These are phyloP conservation scores for Oryza coarctata DNA, from an alignment of 176 grass and related monocot species.

Conservation along the genomic window DNA sequence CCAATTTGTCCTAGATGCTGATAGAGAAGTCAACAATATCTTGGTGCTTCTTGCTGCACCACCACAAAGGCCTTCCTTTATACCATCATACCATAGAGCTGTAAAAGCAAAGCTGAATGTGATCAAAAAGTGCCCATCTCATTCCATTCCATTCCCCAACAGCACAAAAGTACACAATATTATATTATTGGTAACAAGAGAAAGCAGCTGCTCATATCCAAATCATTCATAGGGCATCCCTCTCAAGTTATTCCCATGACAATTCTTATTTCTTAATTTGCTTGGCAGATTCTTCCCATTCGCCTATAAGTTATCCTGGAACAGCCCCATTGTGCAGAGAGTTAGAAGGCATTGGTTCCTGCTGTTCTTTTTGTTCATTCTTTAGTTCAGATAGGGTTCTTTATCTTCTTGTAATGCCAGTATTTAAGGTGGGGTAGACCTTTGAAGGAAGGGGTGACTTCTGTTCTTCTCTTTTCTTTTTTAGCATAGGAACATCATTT, in stretches of 20 bases:
- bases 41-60: constrained; percentile 57
- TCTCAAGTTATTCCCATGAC: constrained; percentile 39
- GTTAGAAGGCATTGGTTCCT: constrained; percentile 18
- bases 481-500: not conserved
- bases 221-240: constrained; percentile 46
- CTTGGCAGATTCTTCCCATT: constrained; percentile 63
- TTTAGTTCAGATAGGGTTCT: constrained; percentile 35
- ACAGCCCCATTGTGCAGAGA: constrained; percentile 9
- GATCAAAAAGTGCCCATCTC: constrained; percentile 31
- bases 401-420: constrained; percentile 22
- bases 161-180: constrained; percentile 44
- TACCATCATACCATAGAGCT: constrained; percentile 55
- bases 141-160: constrained; percentile 35
- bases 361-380: constrained; percentile 34
- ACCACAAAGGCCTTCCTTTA: constrained; percentile 46
- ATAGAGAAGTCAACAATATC: constrained; percentile 47
- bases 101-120: constrained; percentile 43
- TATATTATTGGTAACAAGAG: constrained; percentile 20
- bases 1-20: constrained; percentile 26
- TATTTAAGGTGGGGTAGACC: constrained; percentile 38
- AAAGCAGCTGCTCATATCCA: constrained; percentile 50
- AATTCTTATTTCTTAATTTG: constrained; percentile 33
- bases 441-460: constrained; percentile 62
- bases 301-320: constrained; percentile 39
- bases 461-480: constrained; percentile 17